Base-by-base conservation (phyloP, 352 stramenopile genomes). In the Elongisporangium anandrum region DNA sequence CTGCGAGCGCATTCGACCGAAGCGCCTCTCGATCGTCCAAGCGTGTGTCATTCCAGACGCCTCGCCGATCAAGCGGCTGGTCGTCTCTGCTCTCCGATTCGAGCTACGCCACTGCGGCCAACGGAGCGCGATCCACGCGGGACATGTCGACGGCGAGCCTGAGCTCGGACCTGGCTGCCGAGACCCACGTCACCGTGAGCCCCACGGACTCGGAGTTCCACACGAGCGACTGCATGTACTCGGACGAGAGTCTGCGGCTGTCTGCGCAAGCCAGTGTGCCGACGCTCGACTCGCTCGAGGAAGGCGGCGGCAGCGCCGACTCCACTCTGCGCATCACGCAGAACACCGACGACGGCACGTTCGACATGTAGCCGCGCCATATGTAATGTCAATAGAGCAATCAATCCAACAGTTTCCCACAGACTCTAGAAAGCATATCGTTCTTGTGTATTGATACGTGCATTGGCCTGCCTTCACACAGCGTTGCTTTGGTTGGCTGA, bases 271-370 rank as follows among this genome's bases (percentile, higher is more conserved):
- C 16, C 13, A 26, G 19, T n/a, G 50, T 38, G 29, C 29, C 29
- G 29, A 41, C 29, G 5, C 5, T 41, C 5, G 29, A 41, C 29
- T 41, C 29, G 29, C 29, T 41, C 9, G 29, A 41, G 29, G 29
- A 41, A 41, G 29, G 29, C 24, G 24, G 24, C 24, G 24, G 24
- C 24, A 34, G 24, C 24, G 24, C 24, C 24, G 7, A 7, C 29
- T 41, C 29, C 5, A 23, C 20, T 9, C 22, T 39, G 6, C 56
- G 56, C 21, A 61, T 24, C 13, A 65, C 61, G 5, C 65, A 59
- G 1, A 69, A 70, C 51, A 65, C 69, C 2, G 71, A 64, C 6
- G 71, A 69, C 51, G 72, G 67, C 53, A 62, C 68, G 20, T 84
- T 78, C 57, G 79, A 70, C 6, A 63, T 79, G 12, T 80, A 41